Percentiles rank a stretch among this genome's conserved stretches.
Evolutionary conservation across 148 eudicot species (phyloP).

Genomic region (Suaeda aralocaspica): DNA sequence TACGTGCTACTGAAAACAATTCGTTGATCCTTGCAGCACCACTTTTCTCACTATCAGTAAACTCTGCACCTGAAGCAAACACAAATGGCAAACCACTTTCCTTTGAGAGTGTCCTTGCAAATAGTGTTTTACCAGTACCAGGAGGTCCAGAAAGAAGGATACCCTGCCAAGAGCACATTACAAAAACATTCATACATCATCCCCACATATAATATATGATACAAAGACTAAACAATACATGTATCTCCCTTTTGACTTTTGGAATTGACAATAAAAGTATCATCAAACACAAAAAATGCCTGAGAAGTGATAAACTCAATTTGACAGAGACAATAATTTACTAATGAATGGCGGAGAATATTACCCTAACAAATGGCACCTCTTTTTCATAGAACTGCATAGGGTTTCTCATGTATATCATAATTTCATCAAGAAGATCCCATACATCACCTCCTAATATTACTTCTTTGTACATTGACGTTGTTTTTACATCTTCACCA

Average conservation of each 20-base stretch:
- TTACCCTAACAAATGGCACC: constrained; percentile 87
- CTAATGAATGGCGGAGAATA: constrained; percentile 3
- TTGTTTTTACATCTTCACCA: constrained; percentile 63
- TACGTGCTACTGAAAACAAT: constrained; percentile 74
- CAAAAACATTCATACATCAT: constrained; percentile 4
- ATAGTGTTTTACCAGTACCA: constrained; percentile 94
- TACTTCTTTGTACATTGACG: constrained; percentile 76
- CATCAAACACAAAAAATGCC: not conserved
- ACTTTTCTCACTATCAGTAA: constrained; percentile 89
- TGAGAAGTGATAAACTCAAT: not conserved
- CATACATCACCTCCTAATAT: constrained; percentile 95
- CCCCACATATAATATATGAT: not conserved
- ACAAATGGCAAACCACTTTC: constrained; percentile 94
- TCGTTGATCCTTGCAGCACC: constrained; percentile 84
- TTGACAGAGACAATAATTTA: not conserved
- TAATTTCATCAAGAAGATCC: constrained; percentile 91
- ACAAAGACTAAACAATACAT: no score
- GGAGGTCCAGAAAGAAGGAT: constrained; percentile 93
- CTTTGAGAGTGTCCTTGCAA: constrained; percentile 81
- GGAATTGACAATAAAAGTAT: no score
- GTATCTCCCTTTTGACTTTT: no score
- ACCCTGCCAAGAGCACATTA: constrained; percentile 47
- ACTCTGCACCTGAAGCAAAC: constrained; percentile 97
- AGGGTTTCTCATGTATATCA: constrained; percentile 88
- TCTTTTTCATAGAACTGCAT: constrained; percentile 81